Evolutionary conservation across 2,329 filamentous ascomycete genomes (phyloP), one percentile per base, ranked within the genome.

Genomic region (Chrysoporthe austroafricana): DNA sequence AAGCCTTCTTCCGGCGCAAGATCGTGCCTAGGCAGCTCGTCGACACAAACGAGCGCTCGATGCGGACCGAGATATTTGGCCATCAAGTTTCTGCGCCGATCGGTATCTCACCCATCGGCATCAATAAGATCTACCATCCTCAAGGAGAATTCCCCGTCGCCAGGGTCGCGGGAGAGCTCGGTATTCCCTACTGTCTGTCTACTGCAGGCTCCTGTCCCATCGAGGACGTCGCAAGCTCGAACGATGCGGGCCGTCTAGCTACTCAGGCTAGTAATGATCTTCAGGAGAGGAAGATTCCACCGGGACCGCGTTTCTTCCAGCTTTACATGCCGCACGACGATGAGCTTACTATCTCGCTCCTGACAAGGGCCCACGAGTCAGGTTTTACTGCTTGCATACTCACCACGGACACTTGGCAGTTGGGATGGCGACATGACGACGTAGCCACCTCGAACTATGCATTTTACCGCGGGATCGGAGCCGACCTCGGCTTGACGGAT

Each of bases 321-420:
- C 79, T 90, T 1, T 90, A 90, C 74, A 85, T 86, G 83, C 85
- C 85, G 1, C 86, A 89, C 66, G 86, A 90, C 70, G 86, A 90
- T 68, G 85, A 86, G 66, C 74, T 90, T 34, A 86, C 86, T 0
- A 64, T 86, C 3, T 86, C 82, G 0, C 77, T 90, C 18, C 77
- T 90, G 1, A 78, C 79, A n/a, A 79, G 87, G 32, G 88, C 88
- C 0, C 79, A 82, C 69, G 76, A 84, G 1, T 79, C 76, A 5
- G 87, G 87, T 0, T 90, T 86, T 74, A 80, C 82, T 2, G 88
- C 83, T 0, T 85, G 84, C 65, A 85, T 90, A 7, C 77, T 90
- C 1, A 90, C 87, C 0, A 82, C 86, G 0, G 88, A 90, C 75
- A 90, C 87, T 0, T 90, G 86, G 86, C 84, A 88, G 72, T 80